Base-by-base conservation (phyloP, 2,329 filamentous ascomycete genomes). In the Trichoderma brevicompactum region DNA sequence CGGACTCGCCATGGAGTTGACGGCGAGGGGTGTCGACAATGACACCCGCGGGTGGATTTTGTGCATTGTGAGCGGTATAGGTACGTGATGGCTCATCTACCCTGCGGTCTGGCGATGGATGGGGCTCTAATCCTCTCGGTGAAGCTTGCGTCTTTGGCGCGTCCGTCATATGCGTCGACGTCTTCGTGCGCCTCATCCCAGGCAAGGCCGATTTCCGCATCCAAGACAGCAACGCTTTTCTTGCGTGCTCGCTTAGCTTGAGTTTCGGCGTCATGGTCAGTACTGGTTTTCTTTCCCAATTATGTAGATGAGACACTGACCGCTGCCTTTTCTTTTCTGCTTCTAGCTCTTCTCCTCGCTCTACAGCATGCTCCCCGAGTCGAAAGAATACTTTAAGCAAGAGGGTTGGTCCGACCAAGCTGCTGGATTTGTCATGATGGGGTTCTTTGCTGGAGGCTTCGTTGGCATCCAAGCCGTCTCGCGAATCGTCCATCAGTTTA, bases 191-290 rank as follows among this genome's bases (percentile, higher is more conserved):
- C 65, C 82, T 85, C 59, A 81, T 97, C 56, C 91, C 92, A 3
- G 86, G 89, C 60, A 88, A 90, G 77, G 87, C 83, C 72, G 83
- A 89, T 74, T 99, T 98, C 76, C 87, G 88, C 71, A 96, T 99
- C 70, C 88, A 96, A 74, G 91, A 96, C 68, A 97, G 92, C 79
- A 94, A 92, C 80, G 83, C 83, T 23, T 99, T 99, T 75, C 83
- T 97, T 5, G 94, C 94, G 0, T 88, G 89, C 23, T 97, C 94
- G 0, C 79, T 98, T 67, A 97, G 94, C 77, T 79, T 99, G 69
- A 97, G 93, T 75, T 97, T 97, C 70, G 94, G 95, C 49, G 94
- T 98, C 52, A 96, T 99, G 93, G 94, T 97, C 77, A 69, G 86
- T 7, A 1, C 19, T 28, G 19, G 15, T 10, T 53, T 44, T 19